Evolutionary conservation across 2,329 filamentous ascomycete species (phyloP).

Genomic region (Macrophomina tecta): DNA sequence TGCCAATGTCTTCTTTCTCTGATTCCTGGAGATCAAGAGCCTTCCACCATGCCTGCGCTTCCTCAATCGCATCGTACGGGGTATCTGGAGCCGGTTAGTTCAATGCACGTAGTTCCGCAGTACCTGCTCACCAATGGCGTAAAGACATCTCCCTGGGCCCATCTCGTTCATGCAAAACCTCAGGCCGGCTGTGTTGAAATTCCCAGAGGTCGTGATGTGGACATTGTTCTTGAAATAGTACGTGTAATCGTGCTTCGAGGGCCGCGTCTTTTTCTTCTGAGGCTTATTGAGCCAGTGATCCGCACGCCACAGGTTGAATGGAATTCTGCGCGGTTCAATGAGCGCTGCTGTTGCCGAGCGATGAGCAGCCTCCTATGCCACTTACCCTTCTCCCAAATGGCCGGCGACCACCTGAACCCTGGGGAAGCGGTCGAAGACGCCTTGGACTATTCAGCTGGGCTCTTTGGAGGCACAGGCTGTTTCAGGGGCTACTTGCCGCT

Average conservation of each 20-base stretch:
- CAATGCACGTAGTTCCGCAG: fast-evolving
- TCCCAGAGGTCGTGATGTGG: constrained; percentile 51
- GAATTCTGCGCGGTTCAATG: constrained; percentile 34
- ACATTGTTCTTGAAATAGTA: constrained; percentile 52
- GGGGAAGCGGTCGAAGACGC: constrained; percentile 52
- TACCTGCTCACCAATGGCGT: constrained; percentile 44
- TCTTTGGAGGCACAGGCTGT: too few relatives aligned
- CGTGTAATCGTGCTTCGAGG: constrained; percentile 34
- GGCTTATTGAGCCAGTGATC: constrained; percentile 54
- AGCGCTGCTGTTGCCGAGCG: neutral
- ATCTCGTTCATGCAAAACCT: constrained; percentile 51
- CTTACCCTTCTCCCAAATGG: constrained; percentile 49
- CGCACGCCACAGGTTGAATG: constrained; percentile 50
- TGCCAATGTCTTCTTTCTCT: constrained; percentile 47
- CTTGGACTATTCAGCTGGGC: constrained; percentile 28
- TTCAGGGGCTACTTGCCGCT: neutral
- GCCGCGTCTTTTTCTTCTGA: constrained; percentile 48
- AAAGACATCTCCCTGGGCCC: constrained; percentile 48
- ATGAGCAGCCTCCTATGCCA: neutral
- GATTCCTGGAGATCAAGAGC: neutral
- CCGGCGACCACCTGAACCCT: constrained; percentile 51
- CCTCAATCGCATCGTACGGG: constrained; percentile 36
- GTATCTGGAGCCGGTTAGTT: constrained; percentile 34
- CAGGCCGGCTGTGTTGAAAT: constrained; percentile 49
- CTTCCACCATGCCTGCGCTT: constrained; percentile 40